Percentiles rank a stretch among this genome's conserved stretches.
phyloP scores from a whole-genome alignment of 768 basidiomycete species.

The Russula sp. region DNA sequence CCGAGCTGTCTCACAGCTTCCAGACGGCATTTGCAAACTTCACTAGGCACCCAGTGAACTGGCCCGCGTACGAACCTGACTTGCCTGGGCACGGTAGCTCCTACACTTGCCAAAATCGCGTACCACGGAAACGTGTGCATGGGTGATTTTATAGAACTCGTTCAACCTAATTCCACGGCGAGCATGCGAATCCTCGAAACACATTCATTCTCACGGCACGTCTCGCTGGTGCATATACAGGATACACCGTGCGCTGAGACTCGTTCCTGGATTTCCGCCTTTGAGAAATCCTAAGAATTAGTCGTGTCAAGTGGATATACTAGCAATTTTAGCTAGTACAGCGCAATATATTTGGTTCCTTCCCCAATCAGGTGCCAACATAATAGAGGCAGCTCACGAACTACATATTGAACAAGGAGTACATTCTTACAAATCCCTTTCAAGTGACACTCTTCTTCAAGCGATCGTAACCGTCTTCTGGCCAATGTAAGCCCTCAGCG shows the following conservation, averaged over 20 bases:
- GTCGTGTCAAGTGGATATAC: too few species aligned
- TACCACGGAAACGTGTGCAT: conserved; percentile 2
- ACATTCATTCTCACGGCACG: not conserved
- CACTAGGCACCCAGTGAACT: not conserved
- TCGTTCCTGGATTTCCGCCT: not conserved
- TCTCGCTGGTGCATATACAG: not conserved
- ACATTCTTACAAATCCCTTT: too few species aligned
- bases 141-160: not conserved
- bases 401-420: too few species aligned
- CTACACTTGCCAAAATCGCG: not conserved
- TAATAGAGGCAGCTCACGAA: too few species aligned
- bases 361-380: too few species aligned
- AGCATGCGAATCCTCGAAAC: not conserved
- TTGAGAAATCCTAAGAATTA: not conserved
- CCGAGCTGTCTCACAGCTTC: conserved; percentile 25
- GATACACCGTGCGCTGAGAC: conserved; percentile 1
- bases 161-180: not conserved
- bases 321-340: too few species aligned
- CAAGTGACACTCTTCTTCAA: too few species aligned
- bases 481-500: too few species aligned
- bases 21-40: conserved; percentile 7
- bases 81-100: not conserved
- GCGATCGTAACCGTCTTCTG: too few species aligned
- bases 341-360: too few species aligned
- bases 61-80: not conserved